These are phyloP conservation scores for Boletus insuetus DNA, from an alignment of 768 basidiomycete genomes.

Conservation along the genomic window DNA sequence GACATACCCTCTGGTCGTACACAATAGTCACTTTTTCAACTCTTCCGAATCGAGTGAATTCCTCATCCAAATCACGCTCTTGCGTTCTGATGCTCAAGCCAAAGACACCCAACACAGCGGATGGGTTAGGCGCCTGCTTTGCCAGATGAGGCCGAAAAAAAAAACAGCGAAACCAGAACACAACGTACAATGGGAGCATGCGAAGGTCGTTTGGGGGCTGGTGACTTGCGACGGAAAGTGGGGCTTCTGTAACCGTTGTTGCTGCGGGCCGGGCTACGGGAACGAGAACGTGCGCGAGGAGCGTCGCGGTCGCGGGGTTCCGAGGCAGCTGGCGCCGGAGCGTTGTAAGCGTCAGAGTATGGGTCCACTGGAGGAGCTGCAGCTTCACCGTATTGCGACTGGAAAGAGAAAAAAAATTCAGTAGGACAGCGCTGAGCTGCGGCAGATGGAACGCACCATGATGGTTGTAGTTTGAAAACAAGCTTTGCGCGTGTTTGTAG, in stretches of 20 bases:
- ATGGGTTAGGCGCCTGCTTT: conserved; percentile 81
- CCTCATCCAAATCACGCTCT: conserved; percentile 92
- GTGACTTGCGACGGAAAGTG: conserved; percentile 53
- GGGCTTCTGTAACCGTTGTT: conserved; percentile 60
- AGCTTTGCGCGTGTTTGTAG: conserved; percentile 46
- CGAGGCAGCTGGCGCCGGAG: conserved; percentile 48
- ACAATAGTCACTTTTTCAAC: conserved; percentile 97
- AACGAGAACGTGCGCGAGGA: conserved; percentile 68
- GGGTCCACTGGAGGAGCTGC: conserved; percentile 65
- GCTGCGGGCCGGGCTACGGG: conserved; percentile 60
- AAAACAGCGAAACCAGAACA: background rate
- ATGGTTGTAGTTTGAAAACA: conserved; percentile 52
- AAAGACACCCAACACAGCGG: conserved; percentile 93
- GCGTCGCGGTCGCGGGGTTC: conserved; percentile 54
- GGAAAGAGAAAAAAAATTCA: conserved; percentile 7
- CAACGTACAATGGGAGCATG: conserved; percentile 73
- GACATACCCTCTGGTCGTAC: conserved; percentile 88
- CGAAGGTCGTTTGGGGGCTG: conserved; percentile 58
- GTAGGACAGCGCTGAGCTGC: background rate
- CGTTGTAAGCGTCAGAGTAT: conserved; percentile 80
- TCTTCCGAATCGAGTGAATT: conserved; percentile 83
- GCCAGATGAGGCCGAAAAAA: conserved; percentile 33
- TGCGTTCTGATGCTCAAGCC: conserved; percentile 94
- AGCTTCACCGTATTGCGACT: conserved; percentile 63
- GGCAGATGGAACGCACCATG: conserved; percentile 52